Percentiles rank a stretch among this genome's conserved stretches.
Conservation (phyloP, 2,329 filamentous ascomycete species). For the Epichloe brachyelytri region DNA sequence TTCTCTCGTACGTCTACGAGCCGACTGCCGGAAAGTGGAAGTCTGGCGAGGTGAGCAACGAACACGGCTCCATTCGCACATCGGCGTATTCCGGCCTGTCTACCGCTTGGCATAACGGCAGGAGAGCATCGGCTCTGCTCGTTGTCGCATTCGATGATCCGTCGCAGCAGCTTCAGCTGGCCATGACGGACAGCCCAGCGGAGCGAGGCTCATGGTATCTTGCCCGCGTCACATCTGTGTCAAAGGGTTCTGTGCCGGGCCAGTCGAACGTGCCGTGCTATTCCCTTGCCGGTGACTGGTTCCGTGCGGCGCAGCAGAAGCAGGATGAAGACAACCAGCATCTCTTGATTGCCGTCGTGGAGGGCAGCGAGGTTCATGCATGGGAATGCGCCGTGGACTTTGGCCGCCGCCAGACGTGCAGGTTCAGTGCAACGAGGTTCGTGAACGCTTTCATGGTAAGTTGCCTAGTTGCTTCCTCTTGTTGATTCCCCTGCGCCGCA, state of each 20-base stretch:
- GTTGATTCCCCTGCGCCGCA: background rate
- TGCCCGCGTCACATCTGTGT: slow-evolving; percentile 6
- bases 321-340: background rate
- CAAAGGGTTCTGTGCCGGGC: slow-evolving; percentile 3
- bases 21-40: slow-evolving; percentile 8
- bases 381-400: slow-evolving; percentile 11
- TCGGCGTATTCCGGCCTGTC: slow-evolving; percentile 9
- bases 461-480: background rate
- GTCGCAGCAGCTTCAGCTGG: slow-evolving; percentile 8
- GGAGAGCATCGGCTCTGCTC: slow-evolving; percentile 4
- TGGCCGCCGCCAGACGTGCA: slow-evolving; percentile 6
- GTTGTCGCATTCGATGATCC: slow-evolving; percentile 10
- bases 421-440: slow-evolving; percentile 7
- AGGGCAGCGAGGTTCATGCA: slow-evolving; percentile 5
- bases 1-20: slow-evolving; percentile 8
- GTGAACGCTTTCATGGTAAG: slow-evolving; percentile 8
- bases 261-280: slow-evolving; percentile 8
- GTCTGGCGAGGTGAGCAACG: slow-evolving; percentile 1
- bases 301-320: background rate
- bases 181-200: slow-evolving; percentile 7
- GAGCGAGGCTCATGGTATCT: slow-evolving; percentile 6
- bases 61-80: slow-evolving; percentile 1
- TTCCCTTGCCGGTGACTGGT: slow-evolving; percentile 11
- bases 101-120: slow-evolving; percentile 10
- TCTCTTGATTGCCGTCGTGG: slow-evolving; percentile 10